phyloP scores from a whole-genome alignment of 179 eudicot genomes.

The Amaranthus tricolor region DNA sequence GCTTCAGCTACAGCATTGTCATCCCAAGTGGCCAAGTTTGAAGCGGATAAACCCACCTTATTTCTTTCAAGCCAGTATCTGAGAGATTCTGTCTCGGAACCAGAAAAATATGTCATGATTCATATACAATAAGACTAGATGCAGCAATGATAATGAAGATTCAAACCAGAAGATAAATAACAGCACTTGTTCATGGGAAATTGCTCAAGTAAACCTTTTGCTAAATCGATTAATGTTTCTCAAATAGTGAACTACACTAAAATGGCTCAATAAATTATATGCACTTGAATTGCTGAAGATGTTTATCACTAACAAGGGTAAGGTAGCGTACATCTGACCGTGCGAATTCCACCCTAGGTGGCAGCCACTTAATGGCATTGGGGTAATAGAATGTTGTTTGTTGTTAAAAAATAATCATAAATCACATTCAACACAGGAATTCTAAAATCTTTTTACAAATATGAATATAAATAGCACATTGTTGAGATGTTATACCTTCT shows the following conservation, averaged over 20 bases:
- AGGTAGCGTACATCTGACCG: too few species aligned
- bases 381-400: neutral
- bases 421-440: neutral
- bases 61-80: conserved; percentile 79
- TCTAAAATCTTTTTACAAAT: neutral
- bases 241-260: neutral
- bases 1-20: conserved; percentile 81
- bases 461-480: neutral
- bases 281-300: too few species aligned
- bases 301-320: too few species aligned
- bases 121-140: neutral
- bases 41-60: conserved; percentile 58
- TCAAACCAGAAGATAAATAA: neutral
- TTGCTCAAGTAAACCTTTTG: neutral
- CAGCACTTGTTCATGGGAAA: neutral
- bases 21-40: conserved; percentile 77
- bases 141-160: neutral
- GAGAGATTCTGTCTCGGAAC: conserved; percentile 59
- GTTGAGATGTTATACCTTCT: conserved; percentile 50
- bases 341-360: too few species aligned
- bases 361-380: too few species aligned
- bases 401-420: neutral
- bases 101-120: neutral
- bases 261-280: too few species aligned
- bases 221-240: neutral